phyloP scores from a whole-genome alignment of 2,329 filamentous ascomycete genomes.

The Sarocladiaceae sp. region DNA sequence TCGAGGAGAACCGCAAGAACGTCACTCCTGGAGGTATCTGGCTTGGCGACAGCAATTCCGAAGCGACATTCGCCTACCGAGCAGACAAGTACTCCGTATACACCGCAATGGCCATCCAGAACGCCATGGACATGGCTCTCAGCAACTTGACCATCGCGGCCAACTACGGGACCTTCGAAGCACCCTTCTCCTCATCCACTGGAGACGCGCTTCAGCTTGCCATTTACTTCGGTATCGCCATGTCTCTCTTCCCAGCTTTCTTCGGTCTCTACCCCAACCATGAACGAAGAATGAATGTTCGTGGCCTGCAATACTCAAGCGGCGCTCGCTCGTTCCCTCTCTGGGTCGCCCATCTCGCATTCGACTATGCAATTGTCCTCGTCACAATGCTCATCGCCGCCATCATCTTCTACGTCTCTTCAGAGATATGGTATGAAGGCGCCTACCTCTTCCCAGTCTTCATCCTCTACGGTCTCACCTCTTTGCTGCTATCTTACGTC shows the following conservation, averaged over 20 bases:
- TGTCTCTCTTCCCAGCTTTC: conserved; percentile 75
- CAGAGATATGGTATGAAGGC: conserved; percentile 65
- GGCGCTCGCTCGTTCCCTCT: conserved; percentile 73
- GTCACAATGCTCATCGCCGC: conserved; percentile 60
- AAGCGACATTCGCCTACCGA: conserved; percentile 64
- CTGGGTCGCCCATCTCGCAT: conserved; percentile 73
- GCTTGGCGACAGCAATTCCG: conserved; percentile 52
- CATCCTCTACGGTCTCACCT: conserved; percentile 69
- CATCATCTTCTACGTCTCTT: conserved; percentile 59
- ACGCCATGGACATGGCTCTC: conserved; percentile 50
- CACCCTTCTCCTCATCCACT: conserved; percentile 60
- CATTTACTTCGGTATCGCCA: conserved; percentile 71
- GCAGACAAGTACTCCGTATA: conserved; percentile 44
- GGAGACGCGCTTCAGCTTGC: conserved; percentile 72
- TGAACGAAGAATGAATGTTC: conserved; percentile 69
- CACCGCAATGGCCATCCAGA: conserved; percentile 53
- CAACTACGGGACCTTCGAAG: conserved; percentile 64
- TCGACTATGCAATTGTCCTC: conserved; percentile 68
- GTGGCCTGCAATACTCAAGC: conserved; percentile 81
- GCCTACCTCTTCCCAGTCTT: conserved; percentile 75
- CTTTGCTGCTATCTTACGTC: conserved; percentile 69
- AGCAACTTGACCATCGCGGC: conserved; percentile 41
- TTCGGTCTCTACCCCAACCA: conserved; percentile 79
- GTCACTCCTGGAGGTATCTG: conserved; percentile 76
- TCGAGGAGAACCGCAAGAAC: conserved; percentile 57